phyloP scores from a whole-genome alignment of 2,329 filamentous ascomycete genomes.

The Nemania abortiva region DNA sequence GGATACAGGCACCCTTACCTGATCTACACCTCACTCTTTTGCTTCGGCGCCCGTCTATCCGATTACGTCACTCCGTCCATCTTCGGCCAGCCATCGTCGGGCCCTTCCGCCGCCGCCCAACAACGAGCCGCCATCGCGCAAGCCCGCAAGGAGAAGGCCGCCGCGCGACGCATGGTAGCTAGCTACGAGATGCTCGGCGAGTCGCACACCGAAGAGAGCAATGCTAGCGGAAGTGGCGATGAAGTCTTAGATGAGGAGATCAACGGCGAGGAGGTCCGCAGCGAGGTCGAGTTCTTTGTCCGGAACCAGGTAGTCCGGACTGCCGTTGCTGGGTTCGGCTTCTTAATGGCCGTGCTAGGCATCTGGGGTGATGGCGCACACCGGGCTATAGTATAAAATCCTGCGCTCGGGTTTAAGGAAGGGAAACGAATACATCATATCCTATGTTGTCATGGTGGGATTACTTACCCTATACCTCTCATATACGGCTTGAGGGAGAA shows the following conservation, averaged over 20 bases:
- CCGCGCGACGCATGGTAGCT: conserved; percentile 69
- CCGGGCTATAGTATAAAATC: conserved; percentile 36
- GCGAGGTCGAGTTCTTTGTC: conserved; percentile 66
- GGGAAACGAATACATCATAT: background rate
- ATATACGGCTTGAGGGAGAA: background rate
- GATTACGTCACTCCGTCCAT: conserved; percentile 62
- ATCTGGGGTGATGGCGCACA: conserved; percentile 73
- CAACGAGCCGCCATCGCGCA: conserved; percentile 50
- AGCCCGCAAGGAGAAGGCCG: conserved; percentile 49
- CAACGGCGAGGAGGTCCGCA: conserved; percentile 73
- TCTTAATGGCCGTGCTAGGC: conserved; percentile 71
- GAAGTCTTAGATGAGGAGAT: conserved; percentile 58
- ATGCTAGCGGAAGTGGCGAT: conserved; percentile 54
- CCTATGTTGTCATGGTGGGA: conserved; percentile 9
- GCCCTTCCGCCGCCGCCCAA: conserved; percentile 45
- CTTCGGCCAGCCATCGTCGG: conserved; percentile 47
- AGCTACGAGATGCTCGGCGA: conserved; percentile 76
- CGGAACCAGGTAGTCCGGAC: conserved; percentile 67
- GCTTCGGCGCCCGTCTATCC: conserved; percentile 69
- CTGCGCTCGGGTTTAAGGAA: too few relatives aligned
- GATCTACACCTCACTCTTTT: conserved; percentile 82
- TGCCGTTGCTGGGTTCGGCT: conserved; percentile 66
- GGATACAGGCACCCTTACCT: conserved; percentile 88
- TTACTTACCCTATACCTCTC: background rate
- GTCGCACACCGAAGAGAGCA: conserved; percentile 64